Conservation (phyloP, 2,329 filamentous ascomycete genomes). For the Zasmidium citrigriseum region DNA sequence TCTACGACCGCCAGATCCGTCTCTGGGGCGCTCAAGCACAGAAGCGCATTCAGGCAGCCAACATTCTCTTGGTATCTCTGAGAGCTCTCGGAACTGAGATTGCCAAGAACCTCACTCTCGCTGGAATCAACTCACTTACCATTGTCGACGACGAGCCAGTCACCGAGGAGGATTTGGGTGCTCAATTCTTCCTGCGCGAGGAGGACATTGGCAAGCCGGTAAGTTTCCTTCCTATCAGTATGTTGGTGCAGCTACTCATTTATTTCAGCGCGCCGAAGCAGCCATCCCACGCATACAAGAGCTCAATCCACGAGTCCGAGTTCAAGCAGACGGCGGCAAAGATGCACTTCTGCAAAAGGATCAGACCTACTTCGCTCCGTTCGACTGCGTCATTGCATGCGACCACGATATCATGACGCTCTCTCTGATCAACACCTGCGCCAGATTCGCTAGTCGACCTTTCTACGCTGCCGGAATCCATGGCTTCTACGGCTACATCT, state of each 20-base stretch:
- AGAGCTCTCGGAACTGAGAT: slow-evolving; percentile 90
- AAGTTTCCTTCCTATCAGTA: slow-evolving; percentile 20
- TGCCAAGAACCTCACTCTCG: slow-evolving; percentile 94
- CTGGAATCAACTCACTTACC: slow-evolving; percentile 87
- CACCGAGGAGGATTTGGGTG: slow-evolving; percentile 73
- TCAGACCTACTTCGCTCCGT: slow-evolving; percentile 73
- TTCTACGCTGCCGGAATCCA: slow-evolving; percentile 90
- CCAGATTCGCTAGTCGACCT: slow-evolving; percentile 72
- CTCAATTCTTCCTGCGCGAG: slow-evolving; percentile 72
- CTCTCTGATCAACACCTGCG: slow-evolving; percentile 80
- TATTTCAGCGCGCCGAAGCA: slow-evolving; percentile 70
- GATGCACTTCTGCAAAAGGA: slow-evolving; percentile 72
- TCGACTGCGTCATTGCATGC: slow-evolving; percentile 86
- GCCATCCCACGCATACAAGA: slow-evolving; percentile 75
- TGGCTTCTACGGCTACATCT: slow-evolving; percentile 92
- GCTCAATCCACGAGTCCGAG: slow-evolving; percentile 83
- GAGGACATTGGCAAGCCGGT: slow-evolving; percentile 73
- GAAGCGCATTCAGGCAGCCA: slow-evolving; percentile 80
- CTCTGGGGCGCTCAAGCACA: slow-evolving; percentile 97
- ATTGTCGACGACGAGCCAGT: slow-evolving; percentile 78
- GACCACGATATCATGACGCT: slow-evolving; percentile 77
- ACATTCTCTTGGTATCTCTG: slow-evolving; percentile 85
- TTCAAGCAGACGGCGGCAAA: slow-evolving; percentile 49
- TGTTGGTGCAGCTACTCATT: slow-evolving; percentile 17
- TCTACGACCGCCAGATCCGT: slow-evolving; percentile 96